Percentiles rank a stretch among this genome's conserved stretches.
Evolutionary conservation across 768 basidiomycete genomes (phyloP).

Genomic region (Tricholoma hemisulphureum): DNA sequence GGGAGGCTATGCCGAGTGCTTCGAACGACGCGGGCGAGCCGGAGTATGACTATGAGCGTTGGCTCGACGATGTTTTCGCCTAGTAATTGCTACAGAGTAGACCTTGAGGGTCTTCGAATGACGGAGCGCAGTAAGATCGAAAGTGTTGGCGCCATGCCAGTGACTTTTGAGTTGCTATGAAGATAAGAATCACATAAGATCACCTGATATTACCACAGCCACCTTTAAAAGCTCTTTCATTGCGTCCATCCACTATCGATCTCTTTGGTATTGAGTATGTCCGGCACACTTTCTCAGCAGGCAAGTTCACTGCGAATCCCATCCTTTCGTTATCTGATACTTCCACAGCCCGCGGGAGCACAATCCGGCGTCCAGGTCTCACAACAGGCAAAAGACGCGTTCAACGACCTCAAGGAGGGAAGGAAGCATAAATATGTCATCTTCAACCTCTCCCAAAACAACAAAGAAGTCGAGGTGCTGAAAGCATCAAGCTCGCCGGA

Average conservation of each 20-base stretch:
- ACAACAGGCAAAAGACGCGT: not conserved
- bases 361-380: not conserved
- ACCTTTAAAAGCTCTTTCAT: conserved; percentile 26
- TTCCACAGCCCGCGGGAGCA: conserved; percentile 58
- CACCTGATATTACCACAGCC: conserved; percentile 24
- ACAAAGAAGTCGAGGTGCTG: conserved; percentile 75
- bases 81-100: conserved; percentile 27
- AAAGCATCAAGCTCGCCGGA: conserved; percentile 50
- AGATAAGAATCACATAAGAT: conserved; percentile 12
- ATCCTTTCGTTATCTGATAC: conserved; percentile 4
- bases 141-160: not conserved
- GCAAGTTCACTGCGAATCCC: not conserved
- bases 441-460: conserved; percentile 59
- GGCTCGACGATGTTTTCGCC: conserved; percentile 77
- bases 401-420: conserved; percentile 57
- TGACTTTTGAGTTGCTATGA: not conserved
- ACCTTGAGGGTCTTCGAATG: not conserved
- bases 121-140: conserved; percentile 5
- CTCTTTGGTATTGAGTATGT: conserved; percentile 28
- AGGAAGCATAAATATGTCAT: conserved; percentile 84
- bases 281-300: conserved; percentile 8
- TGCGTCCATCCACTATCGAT: conserved; percentile 20
- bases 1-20: conserved; percentile 71
- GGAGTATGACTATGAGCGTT: conserved; percentile 79
- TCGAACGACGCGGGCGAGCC: conserved; percentile 55